Base-by-base conservation (phyloP, 164 flowering plant genomes). In the Protea cynaroides region DNA sequence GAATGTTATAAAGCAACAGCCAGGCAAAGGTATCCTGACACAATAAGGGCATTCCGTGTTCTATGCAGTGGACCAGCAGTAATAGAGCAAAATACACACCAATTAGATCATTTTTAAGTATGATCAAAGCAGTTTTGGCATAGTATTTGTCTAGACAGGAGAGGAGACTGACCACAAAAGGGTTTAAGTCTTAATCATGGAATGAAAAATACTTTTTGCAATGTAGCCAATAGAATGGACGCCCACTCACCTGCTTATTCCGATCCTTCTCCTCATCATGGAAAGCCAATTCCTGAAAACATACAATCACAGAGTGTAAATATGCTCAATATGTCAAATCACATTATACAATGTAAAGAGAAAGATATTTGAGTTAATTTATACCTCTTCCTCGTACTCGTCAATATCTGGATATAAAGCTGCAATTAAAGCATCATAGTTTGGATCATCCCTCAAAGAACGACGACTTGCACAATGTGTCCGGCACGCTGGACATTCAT, bases 391-490 rank as follows among this genome's bases (percentile, higher is more conserved):
- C 71, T 88, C 98, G 63, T 86, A 92, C 71, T 85, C 81, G 55
- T 86, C 90, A 67, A 87, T 83, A 68, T 92, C 92, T 58, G 92
- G 90, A 75, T 87, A 92, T 58, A 92, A 37, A 63, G 83, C 81
- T 68, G 89, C 81, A 75, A 92, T 92, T 9, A 92, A 60, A 25
- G 87, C 72, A 79, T 92, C 98, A 76, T 74, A 92, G 58, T 85
- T 91, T 69, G 96, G 96, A 74, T 94, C 99, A 81, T 91, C 97
- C 76, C 99, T 84, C 74, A 94, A 70, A 64, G 99, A 91, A 64
- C 99, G 92, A 21, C 99, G 91, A 76, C 99, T 91, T 43, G 99
- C 96, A 83, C 96, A 89, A 71, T 94, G 99, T 51, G 92, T 91
- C 29, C 99, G 93, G 69, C 99, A 94, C 66, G 99, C 96, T 61